Base-by-base conservation (phyloP, 345 rosid species). In the Capsella bursapastoris region DNA sequence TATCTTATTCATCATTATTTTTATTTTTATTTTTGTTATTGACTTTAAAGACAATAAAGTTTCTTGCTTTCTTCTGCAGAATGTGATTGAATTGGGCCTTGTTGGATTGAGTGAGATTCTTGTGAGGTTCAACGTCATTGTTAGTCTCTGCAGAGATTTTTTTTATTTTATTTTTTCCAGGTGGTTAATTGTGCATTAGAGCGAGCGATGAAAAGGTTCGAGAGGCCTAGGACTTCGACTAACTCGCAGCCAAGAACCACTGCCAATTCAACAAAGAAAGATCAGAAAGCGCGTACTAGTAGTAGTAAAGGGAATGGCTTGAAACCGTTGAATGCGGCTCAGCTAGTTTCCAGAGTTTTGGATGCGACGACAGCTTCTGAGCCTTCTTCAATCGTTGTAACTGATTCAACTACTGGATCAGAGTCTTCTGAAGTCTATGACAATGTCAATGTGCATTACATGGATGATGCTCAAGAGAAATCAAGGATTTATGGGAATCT, bases 351-450 rank as follows among this genome's bases (percentile, higher is more conserved):
- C 18, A 66, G 73, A 78, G 81, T 78, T 35, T 66, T 66, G 64
- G 81, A 78, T 59, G 81, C 73, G 0, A 72, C 73, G 0, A 59
- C 81, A 1, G 44, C 77, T 0, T n/a, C 47, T 51, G 73, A 72
- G 15, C 73, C 69, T 50, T 58, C 67, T 64, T 34, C 77, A 7
- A 0, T 72, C n/a, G 12, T 10, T 66, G 29, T 71, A 1, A 86
- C 85, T 78, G 90, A 86, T 82, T 76, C 83, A 8, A 86, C 86
- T 28, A 75, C 89, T 11, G 93, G 85, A 67, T 77, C 89, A 4
- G 93, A 84, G 85, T 69, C 82, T 76, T 57, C 89, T 75, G 89
- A 83, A 82, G 82, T 84, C 60, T 83, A 82, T 70, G 93, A 85
- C 22, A 83, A 82, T 52, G 53, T 86, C 82, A 88, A 82, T 51